Evolutionary conservation across 768 basidiomycete genomes (phyloP).

Genomic region (Phanerodontia chrysosporium): DNA sequence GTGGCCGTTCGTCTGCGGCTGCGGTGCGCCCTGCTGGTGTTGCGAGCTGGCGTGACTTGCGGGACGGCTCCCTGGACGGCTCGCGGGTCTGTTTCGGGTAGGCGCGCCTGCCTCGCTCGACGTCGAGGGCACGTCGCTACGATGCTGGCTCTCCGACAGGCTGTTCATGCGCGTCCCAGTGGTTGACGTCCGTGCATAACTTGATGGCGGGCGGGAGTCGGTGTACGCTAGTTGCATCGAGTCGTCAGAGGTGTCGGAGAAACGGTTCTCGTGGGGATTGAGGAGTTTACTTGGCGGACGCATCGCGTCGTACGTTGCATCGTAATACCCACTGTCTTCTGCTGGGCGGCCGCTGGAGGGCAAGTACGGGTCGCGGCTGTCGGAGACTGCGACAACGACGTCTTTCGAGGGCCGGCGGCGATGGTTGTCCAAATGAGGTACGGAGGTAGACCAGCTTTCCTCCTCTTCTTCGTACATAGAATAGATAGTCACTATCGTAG

Average conservation of each 20-base stretch:
- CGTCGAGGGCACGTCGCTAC: conserved; percentile 4
- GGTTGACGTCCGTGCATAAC: conserved; percentile 15
- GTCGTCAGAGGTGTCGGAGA: conserved; percentile 24
- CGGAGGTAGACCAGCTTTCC: conserved; percentile 44
- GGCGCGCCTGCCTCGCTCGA: background rate
- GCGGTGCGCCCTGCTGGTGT: background rate
- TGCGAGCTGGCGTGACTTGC: conserved; percentile 6
- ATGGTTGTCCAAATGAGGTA: conserved; percentile 19
- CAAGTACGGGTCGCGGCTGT: conserved; percentile 31
- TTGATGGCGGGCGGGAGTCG: conserved; percentile 21
- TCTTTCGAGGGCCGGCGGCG: conserved; percentile 34
- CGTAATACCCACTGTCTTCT: conserved; percentile 27
- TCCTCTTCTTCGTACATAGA: conserved; percentile 78
- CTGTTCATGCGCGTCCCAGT: conserved; percentile 12
- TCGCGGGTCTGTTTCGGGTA: conserved; percentile 11
- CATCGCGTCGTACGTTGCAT: conserved; percentile 24
- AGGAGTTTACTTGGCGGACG: conserved; percentile 17
- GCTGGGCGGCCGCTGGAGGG: conserved; percentile 20
- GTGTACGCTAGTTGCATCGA: conserved; percentile 25
- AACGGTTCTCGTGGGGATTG: conserved; percentile 20
- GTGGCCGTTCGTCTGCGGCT: background rate
- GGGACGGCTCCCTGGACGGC: conserved; percentile 2
- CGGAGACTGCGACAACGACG: conserved; percentile 25
- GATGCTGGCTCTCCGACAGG: conserved; percentile 6
- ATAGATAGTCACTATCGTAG: conserved; percentile 79